Evolutionary conservation across 768 basidiomycete genomes (phyloP).

Genomic region (Dendrothele bispora): DNA sequence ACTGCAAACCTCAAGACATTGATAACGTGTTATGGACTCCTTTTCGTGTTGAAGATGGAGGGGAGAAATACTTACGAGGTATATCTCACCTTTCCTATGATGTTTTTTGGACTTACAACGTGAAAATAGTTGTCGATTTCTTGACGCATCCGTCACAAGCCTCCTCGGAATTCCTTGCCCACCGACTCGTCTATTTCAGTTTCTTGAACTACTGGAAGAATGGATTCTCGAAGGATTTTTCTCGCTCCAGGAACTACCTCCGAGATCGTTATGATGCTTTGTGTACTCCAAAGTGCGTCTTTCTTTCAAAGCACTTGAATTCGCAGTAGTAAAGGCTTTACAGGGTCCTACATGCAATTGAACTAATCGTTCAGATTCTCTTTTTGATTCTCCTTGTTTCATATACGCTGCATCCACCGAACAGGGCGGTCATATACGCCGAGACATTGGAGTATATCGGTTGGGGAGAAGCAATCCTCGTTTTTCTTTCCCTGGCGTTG

Average conservation of each 20-base stretch:
- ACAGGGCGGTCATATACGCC: conserved; percentile 22
- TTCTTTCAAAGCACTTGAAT: not conserved
- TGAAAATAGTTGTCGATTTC: conserved; percentile 41
- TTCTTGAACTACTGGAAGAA: conserved; percentile 41
- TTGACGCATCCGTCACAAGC: conserved; percentile 26
- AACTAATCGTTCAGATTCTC: conserved; percentile 34
- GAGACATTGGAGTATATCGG: conserved; percentile 19
- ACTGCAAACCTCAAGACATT: conserved; percentile 40
- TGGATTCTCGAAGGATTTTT: conserved; percentile 12
- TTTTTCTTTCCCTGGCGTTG: conserved; percentile 38
- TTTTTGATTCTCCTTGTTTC: conserved; percentile 44
- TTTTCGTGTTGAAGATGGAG: conserved; percentile 34
- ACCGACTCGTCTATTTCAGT: conserved; percentile 41
- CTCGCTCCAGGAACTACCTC: conserved; percentile 6
- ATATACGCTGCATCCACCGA: conserved; percentile 43
- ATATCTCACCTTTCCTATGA: conserved; percentile 3
- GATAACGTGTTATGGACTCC: conserved; percentile 48
- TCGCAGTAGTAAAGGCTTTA: not conserved
- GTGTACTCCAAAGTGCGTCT: conserved; percentile 46
- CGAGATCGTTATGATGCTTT: conserved; percentile 33
- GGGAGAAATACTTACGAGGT: conserved; percentile 28
- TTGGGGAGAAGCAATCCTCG: conserved; percentile 36
- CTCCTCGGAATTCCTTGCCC: conserved; percentile 37
- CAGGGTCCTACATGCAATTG: conserved; percentile 46
- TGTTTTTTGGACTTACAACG: conserved; percentile 4